These are phyloP conservation scores for Apostasia ramifera DNA, from an alignment of 106 monocot genomes.

Conservation along the genomic window DNA sequence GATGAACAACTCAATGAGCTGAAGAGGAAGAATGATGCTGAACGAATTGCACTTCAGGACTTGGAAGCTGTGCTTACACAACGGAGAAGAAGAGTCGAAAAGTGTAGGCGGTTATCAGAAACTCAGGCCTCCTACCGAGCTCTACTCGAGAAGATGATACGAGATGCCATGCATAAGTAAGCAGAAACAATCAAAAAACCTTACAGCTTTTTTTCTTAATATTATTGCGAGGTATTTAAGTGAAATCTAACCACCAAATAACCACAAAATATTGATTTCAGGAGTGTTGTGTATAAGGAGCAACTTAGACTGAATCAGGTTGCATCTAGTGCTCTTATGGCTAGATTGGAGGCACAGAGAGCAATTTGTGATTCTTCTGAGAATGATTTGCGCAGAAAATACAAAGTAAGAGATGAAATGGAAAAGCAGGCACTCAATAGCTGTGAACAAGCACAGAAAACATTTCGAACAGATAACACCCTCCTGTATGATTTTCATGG, in stretches of 20 bases:
- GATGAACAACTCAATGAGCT: constrained; percentile 46
- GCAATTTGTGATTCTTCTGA: constrained; percentile 63
- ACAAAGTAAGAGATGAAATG: constrained; percentile 54
- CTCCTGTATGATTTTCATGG: constrained; percentile 19
- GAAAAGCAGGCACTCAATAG: constrained; percentile 43
- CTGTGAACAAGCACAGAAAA: constrained; percentile 44
- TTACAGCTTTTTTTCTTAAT: too few relatives aligned
- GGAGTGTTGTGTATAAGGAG: constrained; percentile 78
- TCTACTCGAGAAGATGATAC: constrained; percentile 83
- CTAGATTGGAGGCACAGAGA: constrained; percentile 81
- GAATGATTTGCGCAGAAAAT: constrained; percentile 53
- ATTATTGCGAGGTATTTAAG: too few relatives aligned
- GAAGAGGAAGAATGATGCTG: constrained; percentile 51
- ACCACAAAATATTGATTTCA: constrained; percentile 7
- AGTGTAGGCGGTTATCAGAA: constrained; percentile 60
- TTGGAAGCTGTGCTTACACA: constrained; percentile 52
- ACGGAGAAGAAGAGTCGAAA: constrained; percentile 60
- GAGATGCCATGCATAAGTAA: constrained; percentile 94
- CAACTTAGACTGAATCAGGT: constrained; percentile 75
- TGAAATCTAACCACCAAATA: too few relatives aligned
- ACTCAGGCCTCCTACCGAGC: constrained; percentile 63
- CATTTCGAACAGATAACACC: constrained; percentile 31
- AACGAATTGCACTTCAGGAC: constrained; percentile 45
- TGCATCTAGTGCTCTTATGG: constrained; percentile 54
- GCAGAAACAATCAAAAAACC: constrained; percentile 4